Percentiles rank a stretch among this genome's conserved stretches.
Conservation (phyloP, 768 basidiomycete genomes). For the Arthromyces matolae region DNA sequence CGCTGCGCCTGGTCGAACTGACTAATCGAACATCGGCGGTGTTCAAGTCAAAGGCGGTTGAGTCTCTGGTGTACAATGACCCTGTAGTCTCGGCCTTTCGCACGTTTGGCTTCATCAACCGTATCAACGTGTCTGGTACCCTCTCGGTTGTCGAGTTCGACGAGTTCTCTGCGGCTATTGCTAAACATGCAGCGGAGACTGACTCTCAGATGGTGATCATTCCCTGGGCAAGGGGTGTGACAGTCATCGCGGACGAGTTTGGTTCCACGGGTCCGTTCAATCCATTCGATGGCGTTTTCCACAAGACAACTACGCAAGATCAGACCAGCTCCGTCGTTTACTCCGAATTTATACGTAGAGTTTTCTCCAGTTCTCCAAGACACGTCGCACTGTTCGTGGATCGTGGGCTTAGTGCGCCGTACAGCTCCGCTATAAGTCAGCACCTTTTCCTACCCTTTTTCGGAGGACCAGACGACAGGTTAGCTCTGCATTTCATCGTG, state of each 20-base stretch:
- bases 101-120: conserved; percentile 73
- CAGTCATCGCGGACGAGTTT: conserved; percentile 23
- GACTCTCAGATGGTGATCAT: conserved; percentile 74
- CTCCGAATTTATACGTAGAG: conserved; percentile 80
- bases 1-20: conserved; percentile 85
- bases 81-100: conserved; percentile 70
- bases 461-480: conserved; percentile 90
- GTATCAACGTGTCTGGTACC: conserved; percentile 60
- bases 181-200: conserved; percentile 51
- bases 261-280: conserved; percentile 34
- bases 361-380: conserved; percentile 66
- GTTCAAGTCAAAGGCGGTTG: conserved; percentile 75
- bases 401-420: conserved; percentile 42
- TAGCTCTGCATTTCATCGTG: conserved; percentile 75
- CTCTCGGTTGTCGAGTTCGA: conserved; percentile 75
- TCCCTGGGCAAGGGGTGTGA: conserved; percentile 67
- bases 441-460: conserved; percentile 88
- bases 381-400: conserved; percentile 91
- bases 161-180: conserved; percentile 66
- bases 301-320: conserved; percentile 43
- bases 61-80: conserved; percentile 65
- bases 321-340: conserved; percentile 56
- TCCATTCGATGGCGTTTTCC: conserved; percentile 81
- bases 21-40: conserved; percentile 86
- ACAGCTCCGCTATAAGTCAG: conserved; percentile 30